Evolutionary conservation across 768 basidiomycete genomes (phyloP).

Genomic region (Auricularia sp.): DNA sequence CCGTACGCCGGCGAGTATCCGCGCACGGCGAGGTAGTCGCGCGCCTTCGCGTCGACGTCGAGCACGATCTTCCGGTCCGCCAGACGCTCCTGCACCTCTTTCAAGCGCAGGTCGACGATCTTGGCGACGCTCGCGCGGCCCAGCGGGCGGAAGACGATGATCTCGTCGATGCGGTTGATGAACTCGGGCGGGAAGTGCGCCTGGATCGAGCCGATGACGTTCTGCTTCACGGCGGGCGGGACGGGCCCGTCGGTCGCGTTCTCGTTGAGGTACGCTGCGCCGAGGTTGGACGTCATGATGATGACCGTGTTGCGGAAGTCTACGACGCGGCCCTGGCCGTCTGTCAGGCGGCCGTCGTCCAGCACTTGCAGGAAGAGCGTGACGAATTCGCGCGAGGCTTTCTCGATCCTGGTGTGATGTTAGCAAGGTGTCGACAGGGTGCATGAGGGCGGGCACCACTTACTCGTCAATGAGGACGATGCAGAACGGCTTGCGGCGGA

Average conservation of each 20-base stretch:
- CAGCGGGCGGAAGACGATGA: slow-evolving; percentile 42
- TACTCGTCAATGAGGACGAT: slow-evolving; percentile 74
- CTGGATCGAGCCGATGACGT: slow-evolving; percentile 75
- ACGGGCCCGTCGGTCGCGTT: slow-evolving; percentile 59
- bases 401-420: slow-evolving; percentile 53
- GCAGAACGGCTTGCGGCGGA: slow-evolving; percentile 82
- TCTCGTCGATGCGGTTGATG: slow-evolving; percentile 81
- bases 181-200: slow-evolving; percentile 89
- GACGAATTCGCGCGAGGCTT: slow-evolving; percentile 70
- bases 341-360: slow-evolving; percentile 86
- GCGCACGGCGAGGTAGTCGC: slow-evolving; percentile 61
- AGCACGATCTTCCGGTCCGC: slow-evolving; percentile 70
- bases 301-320: slow-evolving; percentile 89
- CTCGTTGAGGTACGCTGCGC: slow-evolving; percentile 66
- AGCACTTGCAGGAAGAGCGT: slow-evolving; percentile 75
- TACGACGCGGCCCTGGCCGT: slow-evolving; percentile 82
- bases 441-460: background rate
- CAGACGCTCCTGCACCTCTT: slow-evolving; percentile 77
- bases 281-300: slow-evolving; percentile 91
- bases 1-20: slow-evolving; percentile 82
- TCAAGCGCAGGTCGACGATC: slow-evolving; percentile 83
- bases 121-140: slow-evolving; percentile 64
- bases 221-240: slow-evolving; percentile 41
- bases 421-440: slow-evolving; percentile 8
- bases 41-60: slow-evolving; percentile 65